These are phyloP conservation scores for Leccinum subrobustum DNA, from an alignment of 1,284 basidiomycete genomes.

Conservation along the genomic window DNA sequence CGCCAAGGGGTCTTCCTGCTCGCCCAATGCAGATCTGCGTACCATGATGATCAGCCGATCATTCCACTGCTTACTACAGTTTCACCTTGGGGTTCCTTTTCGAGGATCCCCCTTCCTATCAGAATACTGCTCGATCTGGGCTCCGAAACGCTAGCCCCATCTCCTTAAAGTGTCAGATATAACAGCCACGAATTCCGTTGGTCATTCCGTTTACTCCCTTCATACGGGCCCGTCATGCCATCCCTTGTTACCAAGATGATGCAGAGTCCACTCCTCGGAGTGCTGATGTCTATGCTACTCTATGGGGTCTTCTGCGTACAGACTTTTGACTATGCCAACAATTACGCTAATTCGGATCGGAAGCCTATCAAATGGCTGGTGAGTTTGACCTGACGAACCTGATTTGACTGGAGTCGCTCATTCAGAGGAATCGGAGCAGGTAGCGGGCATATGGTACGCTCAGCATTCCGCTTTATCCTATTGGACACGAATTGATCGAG, in stretches of 20 bases:
- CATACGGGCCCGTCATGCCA: background rate
- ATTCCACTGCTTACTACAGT: background rate
- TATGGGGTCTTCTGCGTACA: slow-evolving; percentile 14
- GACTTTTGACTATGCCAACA: slow-evolving; percentile 4
- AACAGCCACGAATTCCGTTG: background rate
- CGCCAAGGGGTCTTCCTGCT: background rate
- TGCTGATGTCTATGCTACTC: slow-evolving; percentile 3
- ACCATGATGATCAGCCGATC: background rate
- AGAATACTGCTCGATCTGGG: too few species aligned
- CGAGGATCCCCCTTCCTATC: background rate
- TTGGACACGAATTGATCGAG: background rate
- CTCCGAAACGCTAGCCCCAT: background rate
- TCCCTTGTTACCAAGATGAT: background rate
- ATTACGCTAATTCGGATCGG: slow-evolving; percentile 9
- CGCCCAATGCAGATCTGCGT: background rate
- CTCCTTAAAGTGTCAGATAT: background rate
- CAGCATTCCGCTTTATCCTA: background rate
- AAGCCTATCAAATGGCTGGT: slow-evolving; percentile 5
- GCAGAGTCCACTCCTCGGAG: slow-evolving; percentile 3
- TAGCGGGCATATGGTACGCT: slow-evolving; percentile 6
- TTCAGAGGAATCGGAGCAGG: background rate
- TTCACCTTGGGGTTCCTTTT: background rate
- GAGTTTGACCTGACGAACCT: background rate
- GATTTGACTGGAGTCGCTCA: background rate
- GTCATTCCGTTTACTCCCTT: background rate